Conservation (phyloP, 805 yeast genomes). For the Candida vartiovaarae region DNA sequence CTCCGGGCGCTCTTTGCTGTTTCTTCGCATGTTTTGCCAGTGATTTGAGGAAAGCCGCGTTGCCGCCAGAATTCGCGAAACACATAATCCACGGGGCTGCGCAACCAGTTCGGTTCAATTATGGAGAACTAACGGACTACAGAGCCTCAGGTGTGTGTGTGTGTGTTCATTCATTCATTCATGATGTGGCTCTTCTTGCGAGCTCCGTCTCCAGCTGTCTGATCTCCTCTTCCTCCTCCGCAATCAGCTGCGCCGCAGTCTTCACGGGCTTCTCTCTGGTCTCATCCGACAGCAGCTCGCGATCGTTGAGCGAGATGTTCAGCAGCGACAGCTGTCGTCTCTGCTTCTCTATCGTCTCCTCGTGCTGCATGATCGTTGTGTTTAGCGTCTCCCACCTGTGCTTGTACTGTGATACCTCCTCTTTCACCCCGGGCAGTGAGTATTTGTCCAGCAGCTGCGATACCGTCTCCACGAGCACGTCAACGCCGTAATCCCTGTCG, state of each 20-base stretch:
- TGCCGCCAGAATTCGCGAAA: too few relatives aligned
- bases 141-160: too few relatives aligned
- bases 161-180: neutral
- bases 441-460: slow-evolving; percentile 28
- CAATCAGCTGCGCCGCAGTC: slow-evolving; percentile 28
- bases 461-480: slow-evolving; percentile 37
- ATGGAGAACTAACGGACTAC: too few relatives aligned
- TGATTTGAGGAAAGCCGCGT: too few relatives aligned
- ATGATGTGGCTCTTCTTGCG: slow-evolving; percentile 5
- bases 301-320: slow-evolving; percentile 25
- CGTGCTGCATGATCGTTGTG: slow-evolving; percentile 36
- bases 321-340: slow-evolving; percentile 31
- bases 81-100: too few relatives aligned
- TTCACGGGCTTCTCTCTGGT: slow-evolving; percentile 3
- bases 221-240: slow-evolving; percentile 40
- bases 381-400: slow-evolving; percentile 29
- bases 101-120: too few relatives aligned
- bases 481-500: slow-evolving; percentile 31
- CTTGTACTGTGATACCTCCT: slow-evolving; percentile 21
- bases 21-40: too few relatives aligned
- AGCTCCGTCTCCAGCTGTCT: slow-evolving; percentile 34
- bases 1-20: too few relatives aligned
- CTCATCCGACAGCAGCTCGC: slow-evolving; percentile 2
- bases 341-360: slow-evolving; percentile 37
- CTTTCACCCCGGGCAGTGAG: slow-evolving; percentile 23